Evolutionary conservation across 2,329 filamentous ascomycete species (phyloP).

Genomic region (Trichoderma lentiforme): DNA sequence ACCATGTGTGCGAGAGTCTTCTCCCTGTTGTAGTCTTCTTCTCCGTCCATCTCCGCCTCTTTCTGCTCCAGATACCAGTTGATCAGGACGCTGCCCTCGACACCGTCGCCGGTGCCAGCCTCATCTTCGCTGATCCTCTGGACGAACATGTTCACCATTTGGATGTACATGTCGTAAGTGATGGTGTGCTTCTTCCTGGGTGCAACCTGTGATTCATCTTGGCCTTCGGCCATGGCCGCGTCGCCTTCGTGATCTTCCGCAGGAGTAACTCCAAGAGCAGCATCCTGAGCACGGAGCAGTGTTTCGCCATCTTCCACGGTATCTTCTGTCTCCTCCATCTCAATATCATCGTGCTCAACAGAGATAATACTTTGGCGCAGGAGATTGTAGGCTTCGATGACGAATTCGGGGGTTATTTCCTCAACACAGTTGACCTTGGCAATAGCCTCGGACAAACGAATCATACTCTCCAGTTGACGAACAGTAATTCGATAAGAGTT

Average conservation of each 20-base stretch:
- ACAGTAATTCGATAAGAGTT: conserved; percentile 98
- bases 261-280: conserved; percentile 45
- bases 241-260: conserved; percentile 47
- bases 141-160: conserved; percentile 83
- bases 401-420: conserved; percentile 79
- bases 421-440: conserved; percentile 96
- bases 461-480: conserved; percentile 91
- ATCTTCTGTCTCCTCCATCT: conserved; percentile 76
- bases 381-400: conserved; percentile 87
- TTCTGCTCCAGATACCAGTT: conserved; percentile 91
- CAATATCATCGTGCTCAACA: conserved; percentile 95
- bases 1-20: conserved; percentile 75
- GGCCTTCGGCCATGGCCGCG: conserved; percentile 38
- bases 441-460: conserved; percentile 94
- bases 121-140: conserved; percentile 83
- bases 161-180: conserved; percentile 91
- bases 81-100: conserved; percentile 76
- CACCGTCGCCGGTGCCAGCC: conserved; percentile 69
- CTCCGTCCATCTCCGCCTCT: conserved; percentile 74
- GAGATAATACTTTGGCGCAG: conserved; percentile 94
- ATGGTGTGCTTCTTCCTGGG: conserved; percentile 72
- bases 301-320: conserved; percentile 45
- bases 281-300: conserved; percentile 39
- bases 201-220: conserved; percentile 28
- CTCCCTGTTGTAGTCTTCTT: conserved; percentile 79